Base-by-base conservation (phyloP, 2,329 filamentous ascomycete species). In the Lachnellula subtilissima region DNA sequence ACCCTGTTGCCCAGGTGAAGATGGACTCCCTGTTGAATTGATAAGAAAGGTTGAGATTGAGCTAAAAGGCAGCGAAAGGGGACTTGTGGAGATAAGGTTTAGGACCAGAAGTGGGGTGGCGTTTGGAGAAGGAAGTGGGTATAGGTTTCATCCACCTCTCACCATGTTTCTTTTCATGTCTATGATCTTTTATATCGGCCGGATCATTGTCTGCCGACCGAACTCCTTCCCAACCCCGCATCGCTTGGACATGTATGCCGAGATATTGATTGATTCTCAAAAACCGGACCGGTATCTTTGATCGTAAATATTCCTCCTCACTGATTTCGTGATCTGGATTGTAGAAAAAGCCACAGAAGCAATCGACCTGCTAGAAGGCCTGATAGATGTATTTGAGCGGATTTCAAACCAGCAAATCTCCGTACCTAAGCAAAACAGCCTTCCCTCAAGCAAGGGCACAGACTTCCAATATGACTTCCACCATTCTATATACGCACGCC, bases 401-500 rank as follows among this genome's bases (percentile, higher is more conserved):
- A 5, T 40, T 17, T 17, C 37, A 17, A 3, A 15, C 17, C 37
- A 40, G 15, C 14, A 17, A 40, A 40, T 15, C 37, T n/a, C 15
- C 17, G 2, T 17, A 15, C 37, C 8, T 40, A 15, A 17, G n/a
- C 14, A 40, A 7, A 40, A 40, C 3, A 40, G 28, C 15, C 37
- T 17, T 9, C 17, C 37, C 37, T 40, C 17, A n/a, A 40, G 2
- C 17, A 15, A 7, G 14, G 14, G 3, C 37, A 17, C 37, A 17
- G 15, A 40, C 8, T 4, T n/a, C 37, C 12, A 49, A 36, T 12
- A 49, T 49, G 47, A 35, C 9, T 35, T 43, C 36, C 35, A 15
- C 17, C 15, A 43, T 49, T 19, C 36, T 56, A 11, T 56, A 56
- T n/a, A n/a, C 48, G 11, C 54, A 56, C 23, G 54, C 54, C 8